phyloP scores from a whole-genome alignment of 257 asterid species.

The Ophiorrhiza pumila region DNA sequence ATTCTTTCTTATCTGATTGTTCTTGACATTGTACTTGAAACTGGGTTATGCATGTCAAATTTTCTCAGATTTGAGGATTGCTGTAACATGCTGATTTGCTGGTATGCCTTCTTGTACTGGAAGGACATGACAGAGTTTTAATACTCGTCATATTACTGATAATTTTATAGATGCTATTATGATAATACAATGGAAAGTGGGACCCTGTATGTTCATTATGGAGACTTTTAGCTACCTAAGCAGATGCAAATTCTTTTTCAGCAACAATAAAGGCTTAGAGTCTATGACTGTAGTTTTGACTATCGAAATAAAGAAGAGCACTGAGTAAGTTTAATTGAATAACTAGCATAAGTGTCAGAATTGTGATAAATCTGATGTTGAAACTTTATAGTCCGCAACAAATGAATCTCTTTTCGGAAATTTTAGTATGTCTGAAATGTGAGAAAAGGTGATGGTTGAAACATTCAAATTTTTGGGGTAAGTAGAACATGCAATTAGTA shows the following conservation, averaged over 20 bases:
- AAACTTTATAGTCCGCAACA: neutral
- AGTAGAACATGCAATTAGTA: neutral
- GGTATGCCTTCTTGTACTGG: neutral
- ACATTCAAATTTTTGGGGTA: neutral
- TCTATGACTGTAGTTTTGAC: neutral
- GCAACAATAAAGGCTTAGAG: neutral
- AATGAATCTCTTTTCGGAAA: neutral
- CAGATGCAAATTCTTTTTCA: neutral
- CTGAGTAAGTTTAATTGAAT: neutral
- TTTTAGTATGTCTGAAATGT: constrained; percentile 1
- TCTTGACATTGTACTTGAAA: too few species aligned
- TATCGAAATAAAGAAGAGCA: neutral
- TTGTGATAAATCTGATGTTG: neutral
- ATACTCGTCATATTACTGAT: too few species aligned
- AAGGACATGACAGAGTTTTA: neutral
- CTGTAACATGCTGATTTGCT: too few species aligned
- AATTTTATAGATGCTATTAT: neutral
- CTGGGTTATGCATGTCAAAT: neutral
- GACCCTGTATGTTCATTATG: neutral
- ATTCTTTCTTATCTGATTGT: too few species aligned
- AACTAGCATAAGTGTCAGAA: neutral
- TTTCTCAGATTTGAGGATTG: constrained; percentile 1
- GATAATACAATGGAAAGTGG: neutral
- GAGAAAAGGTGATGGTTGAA: neutral
- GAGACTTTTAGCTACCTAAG: neutral